Evolutionary conservation across 1,284 basidiomycete genomes (phyloP), one percentile per base, ranked within the genome.

Genomic region (Austroboletus olivaceoglutinosus): DNA sequence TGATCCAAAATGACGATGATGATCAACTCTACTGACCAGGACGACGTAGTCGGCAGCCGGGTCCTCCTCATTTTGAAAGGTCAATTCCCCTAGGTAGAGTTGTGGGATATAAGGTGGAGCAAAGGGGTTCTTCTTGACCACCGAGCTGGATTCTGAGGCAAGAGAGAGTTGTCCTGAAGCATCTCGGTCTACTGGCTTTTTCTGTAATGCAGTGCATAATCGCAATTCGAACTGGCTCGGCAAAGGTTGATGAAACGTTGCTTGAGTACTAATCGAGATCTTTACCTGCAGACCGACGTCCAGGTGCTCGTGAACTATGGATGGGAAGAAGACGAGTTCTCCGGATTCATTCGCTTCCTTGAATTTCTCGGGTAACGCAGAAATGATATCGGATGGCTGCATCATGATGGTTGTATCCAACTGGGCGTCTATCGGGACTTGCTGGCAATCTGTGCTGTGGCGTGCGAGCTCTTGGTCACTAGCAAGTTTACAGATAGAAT

Each of bases 261-360:
- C 2, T 36, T 45, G 3, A 19, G 16, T 16, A 27, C 6, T 34
- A 8, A 19, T n/a, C 16, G n/a, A 36, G 1, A 36, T 18, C 67
- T 73, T 55, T 58, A 89, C 91, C 70, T 89, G 77, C 45, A 87
- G 67, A 22, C 77, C 82, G 33, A 73, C 64, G 48, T 91, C 88
- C 15, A 68, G 60, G 59, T 89, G 80, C 36, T 74, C 76, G 54
- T 78, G 73, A 23, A 83, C 68, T 4, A 80, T 81, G 2, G 89
- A 92, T 19, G 85, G 82, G 63, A 87, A 94, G 74, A 89, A 89
- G 37, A 87, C 71, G 27, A 91, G 70, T 64, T 91, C 86, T 2
- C 86, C 86, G 16, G 81, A 77, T n/a, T 76, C 70, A 27, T 74
- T 72, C 12, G 88, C 91, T 31, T 70, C 71, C 22, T 82, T 76